Evolutionary conservation across 2,329 filamentous ascomycete species (phyloP).

Genomic region (Sporothrix euskadiensis): DNA sequence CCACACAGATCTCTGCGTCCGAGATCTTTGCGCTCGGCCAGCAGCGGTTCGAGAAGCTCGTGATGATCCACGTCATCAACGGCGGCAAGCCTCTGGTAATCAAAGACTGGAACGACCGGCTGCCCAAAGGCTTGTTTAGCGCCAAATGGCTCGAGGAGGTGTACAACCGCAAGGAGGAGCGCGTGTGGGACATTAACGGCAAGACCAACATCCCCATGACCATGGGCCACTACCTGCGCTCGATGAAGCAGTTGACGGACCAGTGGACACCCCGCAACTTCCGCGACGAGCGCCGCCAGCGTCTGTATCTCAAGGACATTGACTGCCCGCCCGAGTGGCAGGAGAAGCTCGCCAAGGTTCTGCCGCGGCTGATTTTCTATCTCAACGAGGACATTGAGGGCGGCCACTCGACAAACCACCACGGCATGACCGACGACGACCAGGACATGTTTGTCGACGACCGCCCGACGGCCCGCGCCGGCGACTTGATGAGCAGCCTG

Average conservation of each 20-base stretch:
- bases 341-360: constrained; percentile 71
- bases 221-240: constrained; percentile 84
- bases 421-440: constrained; percentile 35
- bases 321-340: constrained; percentile 90
- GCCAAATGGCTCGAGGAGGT: constrained; percentile 76
- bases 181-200: constrained; percentile 75
- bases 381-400: constrained; percentile 74
- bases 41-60: constrained; percentile 80
- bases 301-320: constrained; percentile 95
- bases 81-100: constrained; percentile 88
- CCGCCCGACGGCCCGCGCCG: constrained; percentile 66
- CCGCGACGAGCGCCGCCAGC: constrained; percentile 75
- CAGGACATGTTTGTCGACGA: constrained; percentile 48
- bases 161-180: constrained; percentile 79
- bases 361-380: constrained; percentile 84
- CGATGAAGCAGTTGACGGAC: constrained; percentile 79
- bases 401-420: background rate
- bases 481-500: constrained; percentile 93
- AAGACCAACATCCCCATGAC: constrained; percentile 79
- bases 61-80: constrained; percentile 78
- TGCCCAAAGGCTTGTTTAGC: constrained; percentile 79
- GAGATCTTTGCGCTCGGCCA: constrained; percentile 76
- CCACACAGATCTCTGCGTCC: constrained; percentile 73
- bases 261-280: constrained; percentile 78
- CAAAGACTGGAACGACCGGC: constrained; percentile 76